Conservation (phyloP, 768 basidiomycete genomes). For the Cystobasidium onofrii region DNA sequence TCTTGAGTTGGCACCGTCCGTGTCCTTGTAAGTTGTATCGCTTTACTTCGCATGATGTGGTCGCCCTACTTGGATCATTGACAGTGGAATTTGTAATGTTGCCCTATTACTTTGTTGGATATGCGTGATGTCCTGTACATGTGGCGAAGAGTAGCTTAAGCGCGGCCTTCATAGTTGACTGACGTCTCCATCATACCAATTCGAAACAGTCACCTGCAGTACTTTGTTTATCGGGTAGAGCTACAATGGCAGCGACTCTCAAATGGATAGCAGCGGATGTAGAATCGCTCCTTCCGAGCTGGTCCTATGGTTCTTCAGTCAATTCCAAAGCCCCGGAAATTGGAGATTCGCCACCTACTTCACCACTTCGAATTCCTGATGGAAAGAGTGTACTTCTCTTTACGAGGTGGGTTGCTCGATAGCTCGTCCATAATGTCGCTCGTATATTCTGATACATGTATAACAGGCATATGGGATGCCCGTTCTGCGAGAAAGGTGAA, state of each 20-base stretch:
- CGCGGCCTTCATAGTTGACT: no score
- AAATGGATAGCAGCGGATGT: slow-evolving; percentile 25
- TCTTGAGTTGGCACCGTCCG: no score
- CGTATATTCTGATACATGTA: neutral
- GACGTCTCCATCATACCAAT: no score
- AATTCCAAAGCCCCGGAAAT: neutral
- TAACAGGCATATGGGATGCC: slow-evolving; percentile 25
- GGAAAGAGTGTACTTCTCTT: slow-evolving; percentile 9
- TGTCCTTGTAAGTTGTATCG: no score
- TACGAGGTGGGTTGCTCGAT: neutral
- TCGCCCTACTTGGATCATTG: no score
- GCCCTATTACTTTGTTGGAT: no score
- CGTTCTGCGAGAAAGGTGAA: slow-evolving; percentile 28
- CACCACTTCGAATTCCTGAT: slow-evolving; percentile 22
- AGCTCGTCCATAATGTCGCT: neutral
- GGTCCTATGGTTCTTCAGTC: neutral
- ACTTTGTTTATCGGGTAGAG: no score
- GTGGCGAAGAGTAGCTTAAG: no score
- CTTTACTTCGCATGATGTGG: no score
- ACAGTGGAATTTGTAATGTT: no score
- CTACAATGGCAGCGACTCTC: slow-evolving; percentile 23
- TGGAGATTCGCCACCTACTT: slow-evolving; percentile 17
- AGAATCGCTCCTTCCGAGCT: slow-evolving; percentile 24
- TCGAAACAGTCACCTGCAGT: no score
- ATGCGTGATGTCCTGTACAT: no score